Base-by-base conservation (phyloP, 75 land plant species). In the Selaginella moellendorffii region DNA sequence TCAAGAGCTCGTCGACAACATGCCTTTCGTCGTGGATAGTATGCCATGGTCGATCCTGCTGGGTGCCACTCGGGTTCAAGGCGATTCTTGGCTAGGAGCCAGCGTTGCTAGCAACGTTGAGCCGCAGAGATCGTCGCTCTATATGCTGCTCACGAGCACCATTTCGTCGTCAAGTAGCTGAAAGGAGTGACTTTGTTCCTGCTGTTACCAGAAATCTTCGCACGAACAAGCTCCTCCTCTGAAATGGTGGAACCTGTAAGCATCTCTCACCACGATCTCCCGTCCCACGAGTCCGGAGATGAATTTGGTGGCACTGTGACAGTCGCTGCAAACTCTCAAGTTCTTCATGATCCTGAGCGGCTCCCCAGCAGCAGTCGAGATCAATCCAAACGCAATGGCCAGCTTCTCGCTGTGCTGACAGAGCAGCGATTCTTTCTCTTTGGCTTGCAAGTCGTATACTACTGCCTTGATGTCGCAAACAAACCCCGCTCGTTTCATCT, bases 221-320 rank as follows among this genome's bases (percentile, higher is more conserved):
- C 87, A 84, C 24, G 87, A 78, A 62, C 87, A 84, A 31, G 9
- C 12, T 22, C 88, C 88, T 26, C 54, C 78, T 54, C 69, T 63
- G 67, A 85, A 85, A 71, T 74, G 80, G 65, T 85, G 88, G 36
- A 81, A 76, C 14, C 84, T 78, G 64, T 81, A 68, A 23, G 82
- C 66, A 71, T 85, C 88, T 51, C 84, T 31, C 24, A 85, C 72
- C 24, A 79, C 54, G 73, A 85, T 73, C 2, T 56, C 30, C 1
- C 84, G 62, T 17, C 71, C 65, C 23, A 71, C 65, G 54, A 81
- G 25, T 52, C 51, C 72, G 19, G 84, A 79, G 0, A 81, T 77
- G 54, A 61, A 75, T 26, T 81, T 81, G 21, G 77, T 79, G 76
- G 75, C 79, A 61, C 63, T 79, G 63, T 85, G 88, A 68, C 88